Evolutionary conservation across 176 grass and related monocot genomes (phyloP).

Genomic region (Oryza glaberrima): DNA sequence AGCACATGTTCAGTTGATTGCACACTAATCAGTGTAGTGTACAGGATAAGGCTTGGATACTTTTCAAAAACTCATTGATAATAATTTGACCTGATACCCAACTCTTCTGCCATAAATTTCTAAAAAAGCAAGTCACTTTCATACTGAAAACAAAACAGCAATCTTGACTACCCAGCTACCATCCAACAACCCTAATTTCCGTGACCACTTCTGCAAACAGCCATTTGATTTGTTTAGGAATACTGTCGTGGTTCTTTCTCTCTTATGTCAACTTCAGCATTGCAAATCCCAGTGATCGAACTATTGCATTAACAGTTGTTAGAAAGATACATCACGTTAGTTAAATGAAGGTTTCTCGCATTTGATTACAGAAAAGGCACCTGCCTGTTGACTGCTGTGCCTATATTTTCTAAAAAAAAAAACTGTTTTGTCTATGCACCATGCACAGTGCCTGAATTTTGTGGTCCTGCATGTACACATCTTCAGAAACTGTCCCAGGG

Average conservation of each 20-base stretch:
- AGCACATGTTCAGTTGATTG: neutral
- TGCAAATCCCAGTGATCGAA: neutral
- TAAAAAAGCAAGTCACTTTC: conserved; percentile 31
- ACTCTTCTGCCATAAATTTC: neutral
- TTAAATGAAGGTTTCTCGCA: neutral
- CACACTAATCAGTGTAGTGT: neutral
- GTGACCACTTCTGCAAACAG: conserved; percentile 7
- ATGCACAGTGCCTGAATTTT: neutral
- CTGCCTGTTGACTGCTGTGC: neutral
- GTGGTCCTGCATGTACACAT: neutral
- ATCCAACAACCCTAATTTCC: neutral
- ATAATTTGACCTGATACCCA: neutral
- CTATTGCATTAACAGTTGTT: neutral
- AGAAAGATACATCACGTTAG: neutral
- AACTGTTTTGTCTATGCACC: neutral
- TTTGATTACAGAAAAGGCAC: neutral
- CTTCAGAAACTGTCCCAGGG: neutral
- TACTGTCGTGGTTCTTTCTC: conserved; percentile 6
- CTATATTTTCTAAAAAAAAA: no score
- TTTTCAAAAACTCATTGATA: conserved; percentile 5
- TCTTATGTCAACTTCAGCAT: conserved; percentile 33
- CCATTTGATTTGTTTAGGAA: conserved; percentile 5
- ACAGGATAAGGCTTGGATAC: neutral
- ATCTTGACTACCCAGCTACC: conserved; percentile 35
- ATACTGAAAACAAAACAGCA: conserved; percentile 15